A percentile compares a stretch with the other conserved stretches of the same genome.
Evolutionary conservation across 768 basidiomycete species (phyloP).

Genomic region (Agaricus sinodeliciosus): DNA sequence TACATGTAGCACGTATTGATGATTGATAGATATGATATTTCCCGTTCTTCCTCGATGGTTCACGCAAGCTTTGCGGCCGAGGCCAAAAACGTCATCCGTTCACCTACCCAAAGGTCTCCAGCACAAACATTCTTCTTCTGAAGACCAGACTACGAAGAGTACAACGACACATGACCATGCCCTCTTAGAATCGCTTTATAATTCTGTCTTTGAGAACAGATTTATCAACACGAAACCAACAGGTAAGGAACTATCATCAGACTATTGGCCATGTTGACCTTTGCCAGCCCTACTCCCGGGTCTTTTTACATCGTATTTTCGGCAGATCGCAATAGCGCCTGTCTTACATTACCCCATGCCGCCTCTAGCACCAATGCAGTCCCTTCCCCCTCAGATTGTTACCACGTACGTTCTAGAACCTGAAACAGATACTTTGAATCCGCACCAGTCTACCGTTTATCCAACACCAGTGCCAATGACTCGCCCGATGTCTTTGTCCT

Average conservation of each 20-base stretch:
- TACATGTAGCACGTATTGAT: background rate
- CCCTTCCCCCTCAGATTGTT: conserved; percentile 40
- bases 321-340: conserved; percentile 56
- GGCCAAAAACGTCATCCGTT: conserved; percentile 40
- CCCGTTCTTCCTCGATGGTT: conserved; percentile 76
- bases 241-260: conserved; percentile 31
- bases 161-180: conserved; percentile 57
- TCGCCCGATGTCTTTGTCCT: conserved; percentile 44
- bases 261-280: background rate
- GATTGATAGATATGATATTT: conserved; percentile 58
- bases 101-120: conserved; percentile 44
- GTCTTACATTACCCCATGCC: conserved; percentile 64
- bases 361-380: conserved; percentile 55
- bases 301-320: conserved; percentile 67
- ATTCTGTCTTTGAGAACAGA: conserved; percentile 60
- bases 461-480: conserved; percentile 23
- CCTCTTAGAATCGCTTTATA: conserved; percentile 59
- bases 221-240: conserved; percentile 70
- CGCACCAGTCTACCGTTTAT: conserved; percentile 30
- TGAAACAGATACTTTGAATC: conserved; percentile 26
- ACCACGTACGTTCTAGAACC: conserved; percentile 33
- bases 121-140: conserved; percentile 28
- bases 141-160: conserved; percentile 23
- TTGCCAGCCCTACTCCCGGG: conserved; percentile 55
- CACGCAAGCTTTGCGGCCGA: conserved; percentile 58